A percentile compares a stretch with the other conserved stretches of the same genome.
These are phyloP conservation scores for Gentiana dahurica DNA, from an alignment of 257 asterid species.

Conservation along the genomic window DNA sequence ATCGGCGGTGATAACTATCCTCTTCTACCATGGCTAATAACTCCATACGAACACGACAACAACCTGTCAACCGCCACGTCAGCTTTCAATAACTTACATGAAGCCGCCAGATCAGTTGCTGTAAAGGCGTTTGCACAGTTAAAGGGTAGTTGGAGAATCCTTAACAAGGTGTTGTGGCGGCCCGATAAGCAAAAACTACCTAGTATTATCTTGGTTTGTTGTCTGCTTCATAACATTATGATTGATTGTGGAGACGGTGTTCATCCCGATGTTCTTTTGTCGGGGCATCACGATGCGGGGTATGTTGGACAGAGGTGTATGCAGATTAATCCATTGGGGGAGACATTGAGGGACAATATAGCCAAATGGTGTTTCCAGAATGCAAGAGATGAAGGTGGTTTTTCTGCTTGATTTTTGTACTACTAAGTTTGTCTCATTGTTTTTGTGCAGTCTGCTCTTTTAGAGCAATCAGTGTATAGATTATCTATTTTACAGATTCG, in stretches of 20 bases:
- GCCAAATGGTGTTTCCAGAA: constrained; percentile 21
- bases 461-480: neutral
- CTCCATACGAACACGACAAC: constrained; percentile 49
- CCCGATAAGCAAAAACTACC: constrained; percentile 89
- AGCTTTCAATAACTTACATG: constrained; percentile 41
- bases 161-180: constrained; percentile 96
- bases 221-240: constrained; percentile 80
- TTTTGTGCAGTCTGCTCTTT: neutral
- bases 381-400: neutral
- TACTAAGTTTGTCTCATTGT: neutral
- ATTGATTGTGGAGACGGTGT: constrained; percentile 73
- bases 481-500: neutral
- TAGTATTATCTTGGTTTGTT: constrained; percentile 80
- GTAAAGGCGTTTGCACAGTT: constrained; percentile 56
- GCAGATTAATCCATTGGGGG: constrained; percentile 39
- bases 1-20: constrained; percentile 74
- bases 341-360: constrained; percentile 41
- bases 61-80: constrained; percentile 17
- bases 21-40: constrained; percentile 89
- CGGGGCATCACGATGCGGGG: constrained; percentile 52
- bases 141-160: constrained; percentile 96
- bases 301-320: constrained; percentile 24
- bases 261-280: constrained; percentile 47
- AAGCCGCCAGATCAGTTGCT: constrained; percentile 43
- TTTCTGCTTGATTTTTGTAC: constrained; percentile 1